A percentile compares a stretch with the other conserved stretches of the same genome.
These are phyloP conservation scores for Boletus rubescentipes DNA, from an alignment of 768 basidiomycete species.

Conservation along the genomic window DNA sequence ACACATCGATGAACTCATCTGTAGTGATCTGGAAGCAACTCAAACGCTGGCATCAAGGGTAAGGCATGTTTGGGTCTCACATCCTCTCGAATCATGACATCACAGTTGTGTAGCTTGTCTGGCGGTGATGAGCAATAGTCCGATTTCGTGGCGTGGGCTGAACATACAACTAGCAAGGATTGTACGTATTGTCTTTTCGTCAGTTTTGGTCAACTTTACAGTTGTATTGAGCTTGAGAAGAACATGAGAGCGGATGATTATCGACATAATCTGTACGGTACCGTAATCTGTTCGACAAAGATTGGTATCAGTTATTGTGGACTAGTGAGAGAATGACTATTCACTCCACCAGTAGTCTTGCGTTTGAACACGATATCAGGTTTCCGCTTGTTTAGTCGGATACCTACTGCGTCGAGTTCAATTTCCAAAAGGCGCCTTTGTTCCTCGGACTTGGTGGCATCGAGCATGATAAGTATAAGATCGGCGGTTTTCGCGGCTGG, in stretches of 20 bases:
- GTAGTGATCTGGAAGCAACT: slow-evolving; percentile 70
- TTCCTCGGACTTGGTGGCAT: slow-evolving; percentile 91
- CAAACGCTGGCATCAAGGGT: slow-evolving; percentile 4
- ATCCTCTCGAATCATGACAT: slow-evolving; percentile 98
- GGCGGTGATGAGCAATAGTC: slow-evolving; percentile 7
- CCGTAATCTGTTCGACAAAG: slow-evolving; percentile 60
- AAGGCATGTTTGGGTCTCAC: slow-evolving; percentile 40
- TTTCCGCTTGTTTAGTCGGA: slow-evolving; percentile 83
- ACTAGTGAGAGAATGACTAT: slow-evolving; percentile 22
- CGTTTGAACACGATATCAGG: slow-evolving; percentile 97
- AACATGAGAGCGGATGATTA: neutral
- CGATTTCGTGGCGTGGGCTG: neutral
- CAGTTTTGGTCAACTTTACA: slow-evolving; percentile 90
- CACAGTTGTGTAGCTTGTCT: slow-evolving; percentile 93
- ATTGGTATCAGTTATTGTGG: neutral
- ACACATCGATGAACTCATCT: slow-evolving; percentile 98
- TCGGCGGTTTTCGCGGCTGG: slow-evolving; percentile 87
- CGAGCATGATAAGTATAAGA: slow-evolving; percentile 89
- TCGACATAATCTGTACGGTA: slow-evolving; percentile 21
- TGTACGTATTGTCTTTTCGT: slow-evolving; percentile 91
- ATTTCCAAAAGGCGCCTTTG: slow-evolving; percentile 86
- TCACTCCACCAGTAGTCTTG: slow-evolving; percentile 87
- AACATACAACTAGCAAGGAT: slow-evolving; percentile 84
- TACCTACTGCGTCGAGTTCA: slow-evolving; percentile 96
- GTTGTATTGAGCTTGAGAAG: slow-evolving; percentile 72